Evolutionary conservation across 192 early-diverging fungal species (phyloP).

Genomic region (Backusella tarrabulga): DNA sequence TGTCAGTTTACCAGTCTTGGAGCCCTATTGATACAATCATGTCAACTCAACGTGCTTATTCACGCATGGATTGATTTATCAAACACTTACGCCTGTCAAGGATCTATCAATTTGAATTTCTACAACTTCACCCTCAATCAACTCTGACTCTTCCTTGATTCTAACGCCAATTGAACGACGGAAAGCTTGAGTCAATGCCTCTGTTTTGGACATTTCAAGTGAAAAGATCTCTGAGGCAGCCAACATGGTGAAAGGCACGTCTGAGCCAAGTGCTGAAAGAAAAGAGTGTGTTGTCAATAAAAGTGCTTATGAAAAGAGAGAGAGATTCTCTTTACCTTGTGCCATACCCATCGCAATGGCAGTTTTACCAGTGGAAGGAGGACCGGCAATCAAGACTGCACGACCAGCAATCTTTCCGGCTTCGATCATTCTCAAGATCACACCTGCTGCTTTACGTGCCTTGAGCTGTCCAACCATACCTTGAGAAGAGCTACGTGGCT

Average conservation of each 20-base stretch:
- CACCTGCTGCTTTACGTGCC: constrained; percentile 94
- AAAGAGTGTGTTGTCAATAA: not conserved
- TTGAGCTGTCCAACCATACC: constrained; percentile 98
- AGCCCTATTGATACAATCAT: constrained; percentile 53
- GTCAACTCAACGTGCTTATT: not conserved
- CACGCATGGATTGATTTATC: not conserved
- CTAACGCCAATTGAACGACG: constrained; percentile 95
- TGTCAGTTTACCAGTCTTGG: constrained; percentile 96
- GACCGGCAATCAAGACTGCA: constrained; percentile 96
- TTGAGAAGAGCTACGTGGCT: constrained; percentile 81
- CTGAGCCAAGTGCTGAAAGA: constrained; percentile 76
- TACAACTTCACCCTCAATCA: constrained; percentile 98
- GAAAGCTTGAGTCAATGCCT: constrained; percentile 97
- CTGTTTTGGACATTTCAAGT: constrained; percentile 98
- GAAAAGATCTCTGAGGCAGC: constrained; percentile 98
- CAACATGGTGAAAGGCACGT: constrained; percentile 97
- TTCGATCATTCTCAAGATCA: constrained; percentile 96
- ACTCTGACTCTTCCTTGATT: constrained; percentile 98
- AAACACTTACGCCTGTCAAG: constrained; percentile 77
- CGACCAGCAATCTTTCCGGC: constrained; percentile 97
- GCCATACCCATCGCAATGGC: constrained; percentile 96
- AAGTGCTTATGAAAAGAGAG: not conserved
- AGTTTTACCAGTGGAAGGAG: constrained; percentile 98
- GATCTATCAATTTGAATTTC: constrained; percentile 97
- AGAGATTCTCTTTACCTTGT: constrained; percentile 22